phyloP scores from a whole-genome alignment of 2,329 filamentous ascomycete genomes.

The Fusarium sp. region DNA sequence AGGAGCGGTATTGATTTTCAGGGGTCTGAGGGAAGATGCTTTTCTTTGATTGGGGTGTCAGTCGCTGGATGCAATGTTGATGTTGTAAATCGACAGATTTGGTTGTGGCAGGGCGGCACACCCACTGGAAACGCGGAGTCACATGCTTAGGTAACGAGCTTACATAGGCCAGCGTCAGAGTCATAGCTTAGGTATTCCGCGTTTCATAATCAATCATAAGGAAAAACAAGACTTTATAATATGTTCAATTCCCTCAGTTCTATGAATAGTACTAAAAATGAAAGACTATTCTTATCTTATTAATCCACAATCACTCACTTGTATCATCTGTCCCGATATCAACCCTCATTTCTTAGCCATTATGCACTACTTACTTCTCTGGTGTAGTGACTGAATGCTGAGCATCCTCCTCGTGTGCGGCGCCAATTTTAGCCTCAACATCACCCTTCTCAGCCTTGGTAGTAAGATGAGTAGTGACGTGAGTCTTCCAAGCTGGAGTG shows the following conservation, averaged over 20 bases:
- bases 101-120: neutral
- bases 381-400: neutral
- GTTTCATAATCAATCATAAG: neutral
- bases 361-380: neutral
- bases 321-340: too few relatives aligned
- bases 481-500: constrained; percentile 38
- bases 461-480: constrained; percentile 1
- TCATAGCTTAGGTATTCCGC: neutral
- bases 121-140: neutral
- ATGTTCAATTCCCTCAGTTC: neutral
- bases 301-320: too few relatives aligned
- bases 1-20: neutral
- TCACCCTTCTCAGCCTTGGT: constrained; percentile 32
- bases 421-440: constrained; percentile 30
- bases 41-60: neutral
- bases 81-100: neutral
- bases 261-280: neutral
- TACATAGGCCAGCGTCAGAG: neutral
- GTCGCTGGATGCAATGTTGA: neutral
- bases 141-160: neutral
- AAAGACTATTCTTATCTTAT: neutral
- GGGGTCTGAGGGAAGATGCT: neutral
- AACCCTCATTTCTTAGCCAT: too few relatives aligned
- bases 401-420: constrained; percentile 2
- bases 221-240: accelerated